Percentiles rank a stretch among this genome's conserved stretches.
phyloP scores from a whole-genome alignment of 257 asterid species.

The Coffea canephora region DNA sequence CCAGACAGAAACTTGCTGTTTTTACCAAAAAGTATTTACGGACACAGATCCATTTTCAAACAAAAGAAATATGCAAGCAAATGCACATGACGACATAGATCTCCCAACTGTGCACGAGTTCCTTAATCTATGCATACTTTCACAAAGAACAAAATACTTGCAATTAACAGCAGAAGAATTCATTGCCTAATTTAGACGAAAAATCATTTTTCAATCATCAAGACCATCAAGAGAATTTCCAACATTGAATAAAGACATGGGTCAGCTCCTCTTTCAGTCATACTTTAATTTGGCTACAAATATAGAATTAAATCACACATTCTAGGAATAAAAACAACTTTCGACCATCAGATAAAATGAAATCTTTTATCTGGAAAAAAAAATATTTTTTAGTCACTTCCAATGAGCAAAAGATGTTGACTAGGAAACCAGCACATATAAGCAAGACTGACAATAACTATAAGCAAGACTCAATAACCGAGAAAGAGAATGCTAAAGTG shows the following conservation, averaged over 20 bases:
- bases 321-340: neutral
- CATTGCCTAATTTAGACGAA: neutral
- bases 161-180: neutral
- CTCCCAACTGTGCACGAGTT: neutral
- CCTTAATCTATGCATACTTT: neutral
- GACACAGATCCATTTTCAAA: neutral
- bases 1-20: neutral
- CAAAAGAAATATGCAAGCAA: neutral
- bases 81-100: neutral
- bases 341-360: neutral
- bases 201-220: neutral
- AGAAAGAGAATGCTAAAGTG: slow-evolving; percentile 22
- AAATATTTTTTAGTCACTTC: neutral
- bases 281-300: neutral
- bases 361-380: neutral
- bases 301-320: neutral
- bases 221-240: neutral
- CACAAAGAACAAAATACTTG: too few relatives aligned
- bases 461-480: neutral
- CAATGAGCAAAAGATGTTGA: neutral
- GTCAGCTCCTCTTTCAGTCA: neutral
- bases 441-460: neutral
- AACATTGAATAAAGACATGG: neutral
- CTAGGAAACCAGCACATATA: neutral
- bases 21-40: neutral